phyloP scores from a whole-genome alignment of 192 early-diverging fungal genomes.

The Kickxella alabastrina region DNA sequence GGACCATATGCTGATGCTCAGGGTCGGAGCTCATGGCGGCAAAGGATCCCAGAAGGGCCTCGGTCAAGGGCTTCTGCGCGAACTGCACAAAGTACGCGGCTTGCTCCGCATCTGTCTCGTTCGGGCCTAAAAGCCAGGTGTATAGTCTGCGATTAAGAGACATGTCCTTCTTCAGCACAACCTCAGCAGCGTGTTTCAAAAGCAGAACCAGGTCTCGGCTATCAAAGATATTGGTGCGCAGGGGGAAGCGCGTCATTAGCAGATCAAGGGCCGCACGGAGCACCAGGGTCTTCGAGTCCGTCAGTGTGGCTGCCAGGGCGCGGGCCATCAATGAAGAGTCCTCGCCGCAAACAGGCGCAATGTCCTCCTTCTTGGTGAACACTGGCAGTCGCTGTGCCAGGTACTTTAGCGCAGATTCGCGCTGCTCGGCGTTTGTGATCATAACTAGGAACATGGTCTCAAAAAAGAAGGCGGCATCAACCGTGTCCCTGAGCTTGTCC shows the following conservation, averaged over 20 bases:
- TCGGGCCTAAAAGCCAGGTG: constrained; percentile 75
- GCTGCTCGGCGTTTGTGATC: constrained; percentile 62
- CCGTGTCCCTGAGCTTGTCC: constrained; percentile 59
- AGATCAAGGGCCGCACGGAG: constrained; percentile 81
- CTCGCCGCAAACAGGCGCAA: constrained; percentile 66
- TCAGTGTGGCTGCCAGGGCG: constrained; percentile 68
- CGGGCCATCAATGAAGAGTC: constrained; percentile 67
- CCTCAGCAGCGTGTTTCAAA: constrained; percentile 66
- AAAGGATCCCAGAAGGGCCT: constrained; percentile 59
- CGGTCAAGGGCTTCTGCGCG: constrained; percentile 52
- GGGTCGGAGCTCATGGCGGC: constrained; percentile 21
- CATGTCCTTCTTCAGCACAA: constrained; percentile 89
- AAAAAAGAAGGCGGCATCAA: constrained; percentile 78
- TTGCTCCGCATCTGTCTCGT: constrained; percentile 53
- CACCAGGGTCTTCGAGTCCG: constrained; percentile 75
- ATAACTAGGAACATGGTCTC: constrained; percentile 79
- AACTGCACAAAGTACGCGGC: constrained; percentile 53
- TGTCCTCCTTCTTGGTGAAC: constrained; percentile 63
- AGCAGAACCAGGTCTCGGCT: constrained; percentile 65
- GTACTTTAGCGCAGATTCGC: constrained; percentile 75
- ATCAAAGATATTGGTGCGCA: constrained; percentile 52
- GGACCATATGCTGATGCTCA: constrained; percentile 54
- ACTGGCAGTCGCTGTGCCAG: constrained; percentile 61
- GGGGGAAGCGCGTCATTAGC: constrained; percentile 56
- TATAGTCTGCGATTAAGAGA: constrained; percentile 90